Base-by-base conservation (phyloP, 768 basidiomycete genomes). In the Neoboletus subvelutipes region DNA sequence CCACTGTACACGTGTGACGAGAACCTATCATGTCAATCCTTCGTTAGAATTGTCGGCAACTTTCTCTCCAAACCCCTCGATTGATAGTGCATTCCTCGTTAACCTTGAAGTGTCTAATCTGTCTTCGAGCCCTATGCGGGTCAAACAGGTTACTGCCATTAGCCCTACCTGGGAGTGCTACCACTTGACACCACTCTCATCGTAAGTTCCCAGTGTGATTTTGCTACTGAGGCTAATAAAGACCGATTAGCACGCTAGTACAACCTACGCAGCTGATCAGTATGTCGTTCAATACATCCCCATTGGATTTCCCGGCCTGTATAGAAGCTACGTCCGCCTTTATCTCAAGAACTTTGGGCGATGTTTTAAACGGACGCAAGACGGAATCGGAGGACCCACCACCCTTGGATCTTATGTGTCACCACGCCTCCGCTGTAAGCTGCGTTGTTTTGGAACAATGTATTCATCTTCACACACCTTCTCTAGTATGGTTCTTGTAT, bases 101-200 rank as follows among this genome's bases (percentile, higher is more conserved):
- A 76, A 80, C 52, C 59, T 89, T 11, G 81, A 85, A 59, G 62
- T 90, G 8, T 78, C 78, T 49, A 90, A 89, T 65, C 54, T 77
- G 1, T 66, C 73, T 20, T 74, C 74, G 5, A 67, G 67, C 24
- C 64, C 76, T 17, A 64, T 90, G 33, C 63, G 69, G 17, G 60
- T 94, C 18, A 77, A 76, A 4, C 85, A 90, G 61, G 63, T 94
- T 8, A 80, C 79, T 4, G 78, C 82, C 28, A 59, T 92, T 49
- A 92, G 92, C 62, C 83, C 90, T 1, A 73, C 76, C 6, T 94
- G 93, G 93, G 69, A 70, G 41, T 85, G 82, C 58, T 67, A 69
- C 2, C 64, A 79, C 8, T 52, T 80, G n/a, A 60, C 71, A 2
- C 68, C 74, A 11, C 59, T 67, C 17, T 59, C 67, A 20, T 65